phyloP scores from a whole-genome alignment of 2,329 filamentous ascomycete species.

The Malbranchea zuffiana region DNA sequence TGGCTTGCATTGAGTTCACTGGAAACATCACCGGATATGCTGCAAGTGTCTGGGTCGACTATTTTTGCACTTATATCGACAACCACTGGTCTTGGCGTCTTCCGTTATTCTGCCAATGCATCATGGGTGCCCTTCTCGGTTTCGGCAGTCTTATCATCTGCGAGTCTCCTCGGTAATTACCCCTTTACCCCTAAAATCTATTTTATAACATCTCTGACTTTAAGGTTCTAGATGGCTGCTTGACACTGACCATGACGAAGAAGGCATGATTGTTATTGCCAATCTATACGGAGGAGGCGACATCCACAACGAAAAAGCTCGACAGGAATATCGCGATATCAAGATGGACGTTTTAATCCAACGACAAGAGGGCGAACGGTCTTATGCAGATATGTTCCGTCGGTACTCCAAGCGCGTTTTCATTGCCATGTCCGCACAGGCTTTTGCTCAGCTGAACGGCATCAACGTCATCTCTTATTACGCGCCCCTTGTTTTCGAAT shows the following conservation, averaged over 20 bases:
- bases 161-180: conserved; percentile 73
- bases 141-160: conserved; percentile 85
- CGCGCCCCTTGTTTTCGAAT: conserved; percentile 89
- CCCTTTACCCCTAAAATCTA: conserved; percentile 3
- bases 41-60: conserved; percentile 96
- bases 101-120: conserved; percentile 80
- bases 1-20: conserved; percentile 96
- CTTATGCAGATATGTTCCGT: conserved; percentile 88
- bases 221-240: conserved; percentile 72
- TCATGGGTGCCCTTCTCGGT: conserved; percentile 81
- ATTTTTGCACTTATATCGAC: conserved; percentile 85
- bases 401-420: conserved; percentile 86
- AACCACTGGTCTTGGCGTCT: conserved; percentile 81
- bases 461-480: conserved; percentile 99
- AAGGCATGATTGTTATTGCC: conserved; percentile 95
- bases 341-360: conserved; percentile 94
- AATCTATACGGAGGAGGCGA: conserved; percentile 94
- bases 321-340: conserved; percentile 95
- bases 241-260: conserved; percentile 95
- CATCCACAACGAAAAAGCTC: conserved; percentile 82
- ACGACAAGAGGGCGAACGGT: conserved; percentile 87
- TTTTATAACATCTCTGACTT: conserved; percentile 17
- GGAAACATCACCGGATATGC: conserved; percentile 95
- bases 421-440: conserved; percentile 97
- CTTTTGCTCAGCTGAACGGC: conserved; percentile 88